Conservation (phyloP, 805 yeast genomes). For the Candida chilensis region DNA sequence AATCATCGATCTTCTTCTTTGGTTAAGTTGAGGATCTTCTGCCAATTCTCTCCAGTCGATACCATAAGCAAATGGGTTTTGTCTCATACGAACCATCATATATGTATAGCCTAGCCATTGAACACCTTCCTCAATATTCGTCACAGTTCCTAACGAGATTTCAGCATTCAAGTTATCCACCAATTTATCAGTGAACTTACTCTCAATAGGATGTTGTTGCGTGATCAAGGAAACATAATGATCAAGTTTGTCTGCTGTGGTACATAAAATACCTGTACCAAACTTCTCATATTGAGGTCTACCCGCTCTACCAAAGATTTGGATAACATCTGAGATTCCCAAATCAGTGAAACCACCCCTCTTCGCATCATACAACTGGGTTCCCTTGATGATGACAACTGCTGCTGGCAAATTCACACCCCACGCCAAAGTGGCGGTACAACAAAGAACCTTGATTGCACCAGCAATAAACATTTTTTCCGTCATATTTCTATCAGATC, state of each 20-base stretch:
- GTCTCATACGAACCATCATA: slow-evolving; percentile 86
- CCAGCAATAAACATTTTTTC: slow-evolving; percentile 85
- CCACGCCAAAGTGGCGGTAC: slow-evolving; percentile 99
- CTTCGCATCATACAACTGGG: slow-evolving; percentile 90
- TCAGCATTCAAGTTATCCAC: slow-evolving; percentile 96
- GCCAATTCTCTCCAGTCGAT: slow-evolving; percentile 79
- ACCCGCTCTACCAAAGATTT: slow-evolving; percentile 98
- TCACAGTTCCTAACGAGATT: slow-evolving; percentile 89
- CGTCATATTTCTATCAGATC: slow-evolving; percentile 82
- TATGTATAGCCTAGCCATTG: slow-evolving; percentile 98
- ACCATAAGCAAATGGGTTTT: slow-evolving; percentile 89
- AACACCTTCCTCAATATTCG: slow-evolving; percentile 89
- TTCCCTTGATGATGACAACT: slow-evolving; percentile 92
- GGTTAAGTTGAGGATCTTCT: slow-evolving; percentile 74
- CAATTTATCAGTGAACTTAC: slow-evolving; percentile 64
- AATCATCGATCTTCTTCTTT: slow-evolving; percentile 68
- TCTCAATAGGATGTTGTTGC: slow-evolving; percentile 95
- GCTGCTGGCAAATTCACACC: slow-evolving; percentile 99
- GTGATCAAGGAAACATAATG: slow-evolving; percentile 84
- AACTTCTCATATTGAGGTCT: slow-evolving; percentile 90
- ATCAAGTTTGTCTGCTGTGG: slow-evolving; percentile 72
- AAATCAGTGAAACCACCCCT: slow-evolving; percentile 91
- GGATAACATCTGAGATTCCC: slow-evolving; percentile 94
- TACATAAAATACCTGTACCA: slow-evolving; percentile 90
- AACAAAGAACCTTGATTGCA: slow-evolving; percentile 79